Conservation (phyloP, 148 eudicot genomes). For the Rhododendron vialii region DNA sequence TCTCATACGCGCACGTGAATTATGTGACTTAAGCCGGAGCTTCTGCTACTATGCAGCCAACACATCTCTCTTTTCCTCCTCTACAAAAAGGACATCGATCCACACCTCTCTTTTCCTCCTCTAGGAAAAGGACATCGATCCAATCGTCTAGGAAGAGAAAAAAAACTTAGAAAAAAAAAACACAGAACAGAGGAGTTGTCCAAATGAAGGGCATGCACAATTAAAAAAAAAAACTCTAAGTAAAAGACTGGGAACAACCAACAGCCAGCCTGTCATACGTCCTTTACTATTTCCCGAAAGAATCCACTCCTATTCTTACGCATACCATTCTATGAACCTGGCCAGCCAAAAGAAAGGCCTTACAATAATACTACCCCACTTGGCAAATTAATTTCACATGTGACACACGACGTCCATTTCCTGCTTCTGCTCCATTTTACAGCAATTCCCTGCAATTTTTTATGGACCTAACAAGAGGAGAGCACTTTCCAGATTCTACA, state of each 20-base stretch:
- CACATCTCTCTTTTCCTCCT: neutral
- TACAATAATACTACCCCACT: neutral
- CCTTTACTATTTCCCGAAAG: neutral
- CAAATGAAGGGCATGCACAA: neutral
- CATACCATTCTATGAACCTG: neutral
- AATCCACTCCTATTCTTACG: neutral
- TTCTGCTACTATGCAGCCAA: neutral
- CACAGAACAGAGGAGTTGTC: neutral
- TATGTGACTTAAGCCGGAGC: neutral
- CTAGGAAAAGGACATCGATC: no score
- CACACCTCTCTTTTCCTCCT: no score
- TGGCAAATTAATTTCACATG: neutral
- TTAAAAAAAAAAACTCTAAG: neutral
- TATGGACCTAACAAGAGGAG: no score
- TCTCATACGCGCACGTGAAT: no score
- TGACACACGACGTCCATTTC: neutral
- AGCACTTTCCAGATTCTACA: no score
- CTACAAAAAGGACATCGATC: neutral
- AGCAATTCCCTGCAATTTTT: no score
- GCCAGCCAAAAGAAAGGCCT: neutral
- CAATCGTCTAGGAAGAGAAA: neutral
- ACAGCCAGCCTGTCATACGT: neutral
- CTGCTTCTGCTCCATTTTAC: neutral
- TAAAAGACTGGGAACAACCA: neutral
- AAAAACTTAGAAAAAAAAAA: no score